Evolutionary conservation across 2,329 filamentous ascomycete genomes (phyloP), one percentile per base, ranked within the genome.

Genomic region (Fusarium incarnatum): DNA sequence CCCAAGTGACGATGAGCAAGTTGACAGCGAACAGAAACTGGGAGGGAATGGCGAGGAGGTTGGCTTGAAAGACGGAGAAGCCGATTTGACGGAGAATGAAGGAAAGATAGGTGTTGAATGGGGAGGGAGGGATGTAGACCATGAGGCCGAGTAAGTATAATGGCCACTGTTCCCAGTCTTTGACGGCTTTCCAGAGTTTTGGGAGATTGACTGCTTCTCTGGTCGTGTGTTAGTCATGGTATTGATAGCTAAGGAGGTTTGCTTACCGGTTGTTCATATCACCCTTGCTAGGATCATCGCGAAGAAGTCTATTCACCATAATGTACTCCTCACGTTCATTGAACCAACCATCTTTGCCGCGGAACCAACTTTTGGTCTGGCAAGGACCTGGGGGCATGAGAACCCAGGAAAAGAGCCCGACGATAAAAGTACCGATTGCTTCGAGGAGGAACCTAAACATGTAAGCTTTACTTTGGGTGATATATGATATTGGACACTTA

Each of bases 131-230:
- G 56, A 84, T 83, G 55, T 83, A 83, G 1, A 75, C 72, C 53
- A 77, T 88, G 6, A 89, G 76, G 1, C 87, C 86, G 23, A 88
- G 81, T 44, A 86, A 41, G 56, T 76, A 76, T 1, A 76, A 45
- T 44, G 75, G 87, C 87, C 86, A 91, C 71, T 90, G 81, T 68
- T 90, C 87, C 75, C 86, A 90, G 69, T 91, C 89, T 20, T 81
- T 82, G 27, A 88, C 67, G 1, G 84, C 82, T 27, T 83, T 80
- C 83, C 84, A 87, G 6, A 89, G 82, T 41, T 71, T 70, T 11
- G 64, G 9, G 1, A 73, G 73, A 5, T 71, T 72, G 40, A 76
- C 74, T 75, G 77, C 48, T 74, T 80, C 15, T 79, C 81, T 20
- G 81, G 82, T 9, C 11, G 3, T 3, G 12, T 80, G 1, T 83